Evolutionary conservation across 2,329 filamentous ascomycete genomes (phyloP).

Genomic region (Microsporum ferrugineum): DNA sequence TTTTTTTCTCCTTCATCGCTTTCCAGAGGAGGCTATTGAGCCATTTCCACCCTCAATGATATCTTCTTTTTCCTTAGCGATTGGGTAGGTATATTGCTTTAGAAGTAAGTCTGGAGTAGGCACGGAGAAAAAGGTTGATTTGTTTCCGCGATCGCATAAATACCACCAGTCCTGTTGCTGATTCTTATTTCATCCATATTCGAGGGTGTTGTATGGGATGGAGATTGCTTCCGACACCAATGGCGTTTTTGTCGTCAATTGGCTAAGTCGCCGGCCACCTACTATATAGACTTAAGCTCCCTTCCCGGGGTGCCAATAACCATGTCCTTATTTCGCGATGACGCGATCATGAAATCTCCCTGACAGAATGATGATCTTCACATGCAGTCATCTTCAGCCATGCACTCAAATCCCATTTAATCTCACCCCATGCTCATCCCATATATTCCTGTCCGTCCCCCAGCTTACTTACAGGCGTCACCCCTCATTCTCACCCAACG

Average conservation of each 20-base stretch:
- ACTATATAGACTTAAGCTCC: neutral
- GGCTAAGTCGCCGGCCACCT: slow-evolving; percentile 1
- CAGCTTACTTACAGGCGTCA: neutral
- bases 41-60: neutral
- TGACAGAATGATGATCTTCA: neutral
- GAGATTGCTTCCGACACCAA: neutral
- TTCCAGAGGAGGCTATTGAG: neutral
- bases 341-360: slow-evolving; percentile 3
- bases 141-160: neutral
- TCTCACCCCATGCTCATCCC: neutral
- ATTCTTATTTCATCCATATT: neutral
- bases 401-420: neutral
- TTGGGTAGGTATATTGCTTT: neutral
- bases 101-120: neutral
- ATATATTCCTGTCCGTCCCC: neutral
- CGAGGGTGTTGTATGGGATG: neutral
- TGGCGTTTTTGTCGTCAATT: neutral
- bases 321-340: neutral
- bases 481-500: neutral
- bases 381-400: neutral
- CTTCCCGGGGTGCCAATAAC: neutral
- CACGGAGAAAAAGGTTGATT: neutral
- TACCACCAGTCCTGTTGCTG: neutral
- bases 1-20: neutral
- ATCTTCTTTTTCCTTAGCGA: no score